These are phyloP conservation scores for Pleurotus cornucopiae DNA, from an alignment of 768 basidiomycete species.

Conservation along the genomic window DNA sequence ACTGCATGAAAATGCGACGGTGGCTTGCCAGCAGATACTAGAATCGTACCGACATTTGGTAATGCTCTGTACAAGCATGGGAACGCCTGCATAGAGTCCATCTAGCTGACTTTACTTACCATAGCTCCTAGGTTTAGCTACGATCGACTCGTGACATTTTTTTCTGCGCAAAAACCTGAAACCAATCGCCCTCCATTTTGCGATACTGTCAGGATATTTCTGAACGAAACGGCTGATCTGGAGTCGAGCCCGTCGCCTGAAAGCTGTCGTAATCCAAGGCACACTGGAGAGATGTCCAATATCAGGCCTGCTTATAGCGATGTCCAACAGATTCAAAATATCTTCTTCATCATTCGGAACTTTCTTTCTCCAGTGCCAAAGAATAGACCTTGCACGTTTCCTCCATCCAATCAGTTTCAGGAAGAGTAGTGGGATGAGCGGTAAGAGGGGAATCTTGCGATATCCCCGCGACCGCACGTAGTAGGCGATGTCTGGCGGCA, in stretches of 20 bases:
- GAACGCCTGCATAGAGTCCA: no score
- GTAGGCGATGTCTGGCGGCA: background rate
- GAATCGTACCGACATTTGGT: no score
- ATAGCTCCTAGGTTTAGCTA: no score
- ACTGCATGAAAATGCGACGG: no score
- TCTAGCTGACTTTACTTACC: no score
- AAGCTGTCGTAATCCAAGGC: background rate
- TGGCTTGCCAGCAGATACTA: no score
- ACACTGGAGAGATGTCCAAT: background rate
- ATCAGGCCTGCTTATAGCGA: constrained; percentile 20
- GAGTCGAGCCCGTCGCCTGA: background rate
- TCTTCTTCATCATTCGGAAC: constrained; percentile 35
- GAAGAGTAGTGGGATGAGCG: constrained; percentile 32
- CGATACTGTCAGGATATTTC: background rate
- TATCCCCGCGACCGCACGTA: background rate
- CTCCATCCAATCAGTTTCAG: constrained; percentile 40
- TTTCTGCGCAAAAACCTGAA: background rate
- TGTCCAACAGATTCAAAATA: constrained; percentile 33
- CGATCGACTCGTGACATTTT: no score
- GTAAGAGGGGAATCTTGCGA: constrained; percentile 26
- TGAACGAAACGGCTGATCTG: background rate
- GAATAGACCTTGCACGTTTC: constrained; percentile 29
- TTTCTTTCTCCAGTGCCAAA: constrained; percentile 30
- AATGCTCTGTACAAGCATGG: no score
- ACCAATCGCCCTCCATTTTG: background rate